A percentile compares a stretch with the other conserved stretches of the same genome.
Evolutionary conservation across 805 yeast genomes (phyloP).

Genomic region (Kodamaea kaohsiungensis): DNA sequence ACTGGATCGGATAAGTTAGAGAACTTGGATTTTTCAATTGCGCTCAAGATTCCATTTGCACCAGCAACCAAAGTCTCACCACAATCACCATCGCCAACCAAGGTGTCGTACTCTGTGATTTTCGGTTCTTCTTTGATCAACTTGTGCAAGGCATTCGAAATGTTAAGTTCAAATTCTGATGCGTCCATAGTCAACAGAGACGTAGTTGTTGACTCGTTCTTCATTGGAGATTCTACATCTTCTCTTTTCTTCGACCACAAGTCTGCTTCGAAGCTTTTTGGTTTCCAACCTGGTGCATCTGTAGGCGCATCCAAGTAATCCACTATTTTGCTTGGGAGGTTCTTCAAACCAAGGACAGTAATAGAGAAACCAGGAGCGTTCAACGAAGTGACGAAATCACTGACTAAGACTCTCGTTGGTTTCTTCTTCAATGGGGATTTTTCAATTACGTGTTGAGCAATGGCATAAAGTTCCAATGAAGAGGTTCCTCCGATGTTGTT

Average conservation of each 20-base stretch:
- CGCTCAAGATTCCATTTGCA: conserved; percentile 65
- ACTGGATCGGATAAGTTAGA: conserved; percentile 46
- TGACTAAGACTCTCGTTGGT: conserved; percentile 71
- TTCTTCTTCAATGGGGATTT: conserved; percentile 53
- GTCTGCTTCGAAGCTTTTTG: conserved; percentile 32
- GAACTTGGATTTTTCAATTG: conserved; percentile 22
- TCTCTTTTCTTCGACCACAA: conserved; percentile 29
- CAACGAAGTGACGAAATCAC: conserved; percentile 84
- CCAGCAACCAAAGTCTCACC: conserved; percentile 89
- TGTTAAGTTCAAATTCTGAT: conserved; percentile 49
- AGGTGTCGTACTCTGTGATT: conserved; percentile 81
- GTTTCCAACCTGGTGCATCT: conserved; percentile 82
- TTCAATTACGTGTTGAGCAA: conserved; percentile 59
- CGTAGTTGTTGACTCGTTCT: conserved; percentile 22
- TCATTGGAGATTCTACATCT: conserved; percentile 31
- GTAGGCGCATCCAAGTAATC: conserved; percentile 69
- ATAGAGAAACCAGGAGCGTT: conserved; percentile 92
- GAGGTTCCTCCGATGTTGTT: conserved; percentile 93
- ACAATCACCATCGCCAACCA: conserved; percentile 97
- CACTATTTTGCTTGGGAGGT: conserved; percentile 44
- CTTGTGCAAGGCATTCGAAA: conserved; percentile 43
- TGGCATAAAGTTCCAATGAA: conserved; percentile 71
- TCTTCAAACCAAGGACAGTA: conserved; percentile 71
- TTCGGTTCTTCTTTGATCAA: conserved; percentile 60
- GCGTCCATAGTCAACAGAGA: conserved; percentile 34